Conservation (phyloP, 192 early-diverging fungal genomes). For the Funneliformis mosseae region DNA sequence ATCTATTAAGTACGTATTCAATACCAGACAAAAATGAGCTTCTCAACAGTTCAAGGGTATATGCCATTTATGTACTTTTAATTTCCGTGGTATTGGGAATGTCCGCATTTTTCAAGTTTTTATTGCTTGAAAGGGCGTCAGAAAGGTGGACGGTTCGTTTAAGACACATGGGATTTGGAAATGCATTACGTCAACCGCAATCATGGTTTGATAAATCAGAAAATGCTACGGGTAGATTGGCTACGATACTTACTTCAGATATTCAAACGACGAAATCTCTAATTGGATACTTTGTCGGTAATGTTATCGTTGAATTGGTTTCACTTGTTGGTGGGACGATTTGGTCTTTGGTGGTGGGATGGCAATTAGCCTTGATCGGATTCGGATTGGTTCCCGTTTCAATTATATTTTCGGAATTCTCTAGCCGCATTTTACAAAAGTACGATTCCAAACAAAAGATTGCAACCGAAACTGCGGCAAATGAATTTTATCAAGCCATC, state of each 20-base stretch:
- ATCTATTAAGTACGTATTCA: constrained; percentile 18
- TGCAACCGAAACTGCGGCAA: constrained; percentile 13
- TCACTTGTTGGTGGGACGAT: constrained; percentile 16
- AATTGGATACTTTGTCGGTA: constrained; percentile 25
- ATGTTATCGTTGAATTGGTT: constrained; percentile 6
- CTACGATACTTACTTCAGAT: constrained; percentile 22
- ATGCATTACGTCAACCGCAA: constrained; percentile 23
- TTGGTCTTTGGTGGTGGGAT: constrained; percentile 19
- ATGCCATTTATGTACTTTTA: background rate
- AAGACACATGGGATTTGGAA: constrained; percentile 24
- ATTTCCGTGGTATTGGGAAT: constrained; percentile 13
- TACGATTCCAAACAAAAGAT: constrained; percentile 23
- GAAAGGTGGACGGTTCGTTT: constrained; percentile 19
- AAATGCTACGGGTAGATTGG: background rate
- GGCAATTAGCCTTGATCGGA: constrained; percentile 30
- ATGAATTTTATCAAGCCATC: constrained; percentile 28
- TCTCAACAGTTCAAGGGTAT: background rate
- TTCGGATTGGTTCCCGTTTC: constrained; percentile 10
- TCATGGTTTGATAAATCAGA: constrained; percentile 32
- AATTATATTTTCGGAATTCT: background rate
- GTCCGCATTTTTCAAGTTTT: constrained; percentile 20
- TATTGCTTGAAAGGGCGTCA: constrained; percentile 18
- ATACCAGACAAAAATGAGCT: constrained; percentile 3
- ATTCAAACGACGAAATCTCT: constrained; percentile 20
- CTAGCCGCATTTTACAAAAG: constrained; percentile 6